phyloP scores from a whole-genome alignment of 2,329 filamentous ascomycete genomes.

The Zasmidium angulare region DNA sequence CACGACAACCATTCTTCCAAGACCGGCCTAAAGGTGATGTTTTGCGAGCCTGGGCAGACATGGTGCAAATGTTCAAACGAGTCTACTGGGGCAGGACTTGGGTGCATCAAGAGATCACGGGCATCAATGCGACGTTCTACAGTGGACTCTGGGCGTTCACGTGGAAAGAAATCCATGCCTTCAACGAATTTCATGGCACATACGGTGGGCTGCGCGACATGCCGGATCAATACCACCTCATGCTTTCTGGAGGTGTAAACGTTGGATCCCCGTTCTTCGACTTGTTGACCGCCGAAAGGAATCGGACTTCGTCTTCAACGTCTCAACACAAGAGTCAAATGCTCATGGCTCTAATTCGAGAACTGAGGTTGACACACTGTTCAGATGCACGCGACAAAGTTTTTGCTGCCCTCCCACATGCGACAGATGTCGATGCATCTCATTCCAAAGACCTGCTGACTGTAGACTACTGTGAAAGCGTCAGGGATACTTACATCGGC shows the following conservation, averaged over 20 bases:
- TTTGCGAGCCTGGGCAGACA: not conserved
- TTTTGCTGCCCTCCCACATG: conserved; percentile 3
- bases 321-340: not conserved
- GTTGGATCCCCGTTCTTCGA: not conserved
- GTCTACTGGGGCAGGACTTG: not conserved
- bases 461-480: not conserved
- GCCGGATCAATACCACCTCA: not conserved
- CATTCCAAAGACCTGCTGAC: not conserved
- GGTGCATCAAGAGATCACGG: not conserved
- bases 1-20: not conserved
- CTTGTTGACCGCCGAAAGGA: not conserved
- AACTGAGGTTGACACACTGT: not conserved
- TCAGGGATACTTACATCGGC: not conserved
- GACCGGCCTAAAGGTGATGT: not conserved
- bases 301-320: not conserved
- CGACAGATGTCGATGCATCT: not conserved
- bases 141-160: not conserved
- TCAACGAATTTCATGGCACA: not conserved
- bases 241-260: not conserved
- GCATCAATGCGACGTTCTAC: not conserved
- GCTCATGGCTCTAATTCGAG: not conserved
- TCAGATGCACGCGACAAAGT: conserved; percentile 3
- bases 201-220: not conserved
- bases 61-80: not conserved
- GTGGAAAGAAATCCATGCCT: not conserved